phyloP scores from a whole-genome alignment of 2,329 filamentous ascomycete species.

The Pyrenophora teres region DNA sequence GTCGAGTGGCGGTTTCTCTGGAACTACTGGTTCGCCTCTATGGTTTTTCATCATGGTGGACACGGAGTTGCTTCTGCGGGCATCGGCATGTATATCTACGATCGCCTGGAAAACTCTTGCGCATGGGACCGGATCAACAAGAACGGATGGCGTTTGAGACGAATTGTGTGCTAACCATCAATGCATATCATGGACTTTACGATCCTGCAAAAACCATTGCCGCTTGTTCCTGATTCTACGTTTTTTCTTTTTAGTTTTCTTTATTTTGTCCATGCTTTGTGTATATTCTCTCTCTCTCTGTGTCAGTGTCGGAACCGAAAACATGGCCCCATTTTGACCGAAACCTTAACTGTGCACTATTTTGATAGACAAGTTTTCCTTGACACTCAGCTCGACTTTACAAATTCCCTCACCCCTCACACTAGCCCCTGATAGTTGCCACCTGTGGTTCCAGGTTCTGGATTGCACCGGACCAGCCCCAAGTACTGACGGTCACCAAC shows the following conservation, averaged over 20 bases:
- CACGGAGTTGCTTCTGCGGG: constrained; percentile 42
- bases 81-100: constrained; percentile 48
- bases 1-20: constrained; percentile 41
- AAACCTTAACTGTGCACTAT: too few species aligned
- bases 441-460: too few species aligned
- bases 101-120: constrained; percentile 48
- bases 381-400: too few species aligned
- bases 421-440: too few species aligned
- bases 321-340: too few species aligned
- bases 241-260: background rate
- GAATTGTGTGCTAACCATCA: constrained; percentile 46
- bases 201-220: constrained; percentile 23
- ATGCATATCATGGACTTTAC: constrained; percentile 49
- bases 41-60: constrained; percentile 41
- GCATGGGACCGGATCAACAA: constrained; percentile 42
- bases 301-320: too few species aligned
- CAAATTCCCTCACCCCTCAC: too few species aligned
- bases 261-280: background rate
- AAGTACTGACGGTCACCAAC: too few species aligned
- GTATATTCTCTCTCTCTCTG: too few species aligned
- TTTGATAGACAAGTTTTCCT: too few species aligned
- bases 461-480: too few species aligned
- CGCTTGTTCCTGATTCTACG: constrained; percentile 1
- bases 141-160: constrained; percentile 48
- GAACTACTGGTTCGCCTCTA: constrained; percentile 33